phyloP scores from a whole-genome alignment of 1,284 basidiomycete species.

The Kalmanozyma brasiliensis region DNA sequence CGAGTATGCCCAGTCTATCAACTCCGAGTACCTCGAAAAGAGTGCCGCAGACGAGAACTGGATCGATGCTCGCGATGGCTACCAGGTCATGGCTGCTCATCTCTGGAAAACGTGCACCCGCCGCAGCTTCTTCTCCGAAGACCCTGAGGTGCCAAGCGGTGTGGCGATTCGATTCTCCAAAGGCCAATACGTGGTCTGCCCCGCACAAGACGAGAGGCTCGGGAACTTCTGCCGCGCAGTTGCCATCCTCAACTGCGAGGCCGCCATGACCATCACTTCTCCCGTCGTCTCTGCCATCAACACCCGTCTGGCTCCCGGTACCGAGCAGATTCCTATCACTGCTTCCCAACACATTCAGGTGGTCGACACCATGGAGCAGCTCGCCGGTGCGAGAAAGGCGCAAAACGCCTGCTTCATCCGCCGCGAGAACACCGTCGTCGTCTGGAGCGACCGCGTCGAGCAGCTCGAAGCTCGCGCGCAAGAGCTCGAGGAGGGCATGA shows the following conservation, averaged over 20 bases:
- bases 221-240: slow-evolving; percentile 70
- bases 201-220: slow-evolving; percentile 26
- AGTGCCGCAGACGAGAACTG: slow-evolving; percentile 12
- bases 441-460: slow-evolving; percentile 80
- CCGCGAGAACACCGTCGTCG: slow-evolving; percentile 77
- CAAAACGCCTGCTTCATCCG: slow-evolving; percentile 86
- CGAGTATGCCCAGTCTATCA: slow-evolving; percentile 18
- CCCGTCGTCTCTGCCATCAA: slow-evolving; percentile 81
- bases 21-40: slow-evolving; percentile 14
- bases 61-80: slow-evolving; percentile 48
- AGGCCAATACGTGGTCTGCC: slow-evolving; percentile 44
- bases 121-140: slow-evolving; percentile 31
- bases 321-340: slow-evolving; percentile 47
- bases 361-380: slow-evolving; percentile 72
- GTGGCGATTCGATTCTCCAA: slow-evolving; percentile 50
- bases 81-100: slow-evolving; percentile 46
- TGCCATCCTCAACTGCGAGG: slow-evolving; percentile 78
- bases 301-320: slow-evolving; percentile 64
- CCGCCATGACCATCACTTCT: slow-evolving; percentile 81
- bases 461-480: slow-evolving; percentile 51
- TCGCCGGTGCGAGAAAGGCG: slow-evolving; percentile 80
- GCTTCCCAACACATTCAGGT: slow-evolving; percentile 51
- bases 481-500: slow-evolving; percentile 80
- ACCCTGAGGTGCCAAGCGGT: slow-evolving; percentile 22
- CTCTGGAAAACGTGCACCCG: slow-evolving; percentile 30